Conservation (phyloP, 495 filamentous ascomycete species). For the Niebla homalea region DNA sequence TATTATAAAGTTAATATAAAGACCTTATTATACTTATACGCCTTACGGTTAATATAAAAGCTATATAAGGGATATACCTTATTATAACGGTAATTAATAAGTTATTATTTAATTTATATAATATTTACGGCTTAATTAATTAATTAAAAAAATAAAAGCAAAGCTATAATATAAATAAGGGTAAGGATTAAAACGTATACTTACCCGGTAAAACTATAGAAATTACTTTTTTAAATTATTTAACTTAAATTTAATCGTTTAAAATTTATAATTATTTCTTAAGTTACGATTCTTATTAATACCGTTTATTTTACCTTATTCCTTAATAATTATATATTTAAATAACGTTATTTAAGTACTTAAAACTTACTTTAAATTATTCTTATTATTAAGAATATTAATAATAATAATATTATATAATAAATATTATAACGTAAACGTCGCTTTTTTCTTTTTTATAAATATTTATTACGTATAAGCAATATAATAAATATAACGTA, state of each 20-base stretch:
- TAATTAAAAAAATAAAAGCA: too few species aligned
- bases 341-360: background rate
- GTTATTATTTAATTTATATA: too few species aligned
- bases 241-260: background rate
- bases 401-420: slow-evolving; percentile 2
- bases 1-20: too few species aligned
- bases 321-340: background rate
- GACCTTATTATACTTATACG: too few species aligned
- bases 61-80: too few species aligned
- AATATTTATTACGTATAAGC: too few species aligned
- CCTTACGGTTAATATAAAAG: too few species aligned
- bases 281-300: too few species aligned
- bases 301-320: too few species aligned
- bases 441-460: background rate
- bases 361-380: background rate
- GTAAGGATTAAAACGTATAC: background rate
- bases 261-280: slow-evolving; percentile 1
- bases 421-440: background rate
- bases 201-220: background rate
- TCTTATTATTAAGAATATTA: background rate
- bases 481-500: too few species aligned
- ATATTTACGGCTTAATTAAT: background rate
- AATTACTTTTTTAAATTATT: background rate
- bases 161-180: background rate
- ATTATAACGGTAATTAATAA: too few species aligned